A percentile compares a stretch with the other conserved stretches of the same genome.
Evolutionary conservation across 2,329 filamentous ascomycete genomes (phyloP).

Genomic region (Exophiala xenobiotica): DNA sequence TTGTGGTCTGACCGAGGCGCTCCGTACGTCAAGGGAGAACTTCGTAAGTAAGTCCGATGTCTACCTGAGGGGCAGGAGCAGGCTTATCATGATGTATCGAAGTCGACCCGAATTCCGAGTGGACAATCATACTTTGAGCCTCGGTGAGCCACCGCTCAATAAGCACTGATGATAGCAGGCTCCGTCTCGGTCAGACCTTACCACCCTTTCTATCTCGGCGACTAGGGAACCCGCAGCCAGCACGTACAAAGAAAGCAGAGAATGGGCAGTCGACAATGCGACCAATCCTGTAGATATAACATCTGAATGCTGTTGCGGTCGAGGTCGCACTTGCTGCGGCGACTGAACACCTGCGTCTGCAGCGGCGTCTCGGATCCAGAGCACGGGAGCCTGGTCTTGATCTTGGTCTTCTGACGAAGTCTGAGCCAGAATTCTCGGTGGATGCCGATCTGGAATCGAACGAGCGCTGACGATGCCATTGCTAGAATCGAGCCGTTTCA

Average conservation of each 20-base stretch:
- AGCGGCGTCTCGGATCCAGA: constrained; percentile 36
- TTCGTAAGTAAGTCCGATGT: too few relatives aligned
- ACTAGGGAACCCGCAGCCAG: too few relatives aligned
- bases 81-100: too few relatives aligned
- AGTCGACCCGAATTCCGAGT: too few relatives aligned
- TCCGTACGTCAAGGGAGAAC: too few relatives aligned
- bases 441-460: not conserved
- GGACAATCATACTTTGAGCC: too few relatives aligned
- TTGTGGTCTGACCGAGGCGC: too few relatives aligned
- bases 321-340: constrained; percentile 4
- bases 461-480: not conserved
- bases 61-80: too few relatives aligned
- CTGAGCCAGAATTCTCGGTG: constrained; percentile 16
- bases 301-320: constrained; percentile 23
- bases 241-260: constrained; percentile 30
- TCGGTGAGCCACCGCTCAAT: too few relatives aligned
- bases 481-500: not conserved
- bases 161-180: too few relatives aligned
- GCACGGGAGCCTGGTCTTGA: constrained; percentile 31
- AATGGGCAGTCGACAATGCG: constrained; percentile 25
- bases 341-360: constrained; percentile 32
- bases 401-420: constrained; percentile 5
- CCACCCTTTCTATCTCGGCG: too few relatives aligned
- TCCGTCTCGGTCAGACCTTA: too few relatives aligned
- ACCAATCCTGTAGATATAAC: constrained; percentile 34